Percentiles rank a stretch among this genome's conserved stretches.
phyloP scores from a whole-genome alignment of 192 early-diverging fungal genomes.

The Mortierella antarctica region DNA sequence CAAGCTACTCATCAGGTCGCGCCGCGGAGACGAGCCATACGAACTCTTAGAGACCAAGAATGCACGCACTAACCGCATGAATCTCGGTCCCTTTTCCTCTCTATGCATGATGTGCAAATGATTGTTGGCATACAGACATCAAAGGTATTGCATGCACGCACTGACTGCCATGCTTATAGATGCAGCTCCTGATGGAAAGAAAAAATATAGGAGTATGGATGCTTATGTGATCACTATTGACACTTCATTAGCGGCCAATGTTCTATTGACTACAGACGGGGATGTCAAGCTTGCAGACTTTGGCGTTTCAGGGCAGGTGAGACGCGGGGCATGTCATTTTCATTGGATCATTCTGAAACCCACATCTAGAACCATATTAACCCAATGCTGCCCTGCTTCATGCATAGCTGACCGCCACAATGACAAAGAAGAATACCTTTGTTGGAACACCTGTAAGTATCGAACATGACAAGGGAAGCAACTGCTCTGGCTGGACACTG shows the following conservation, averaged over 20 bases:
- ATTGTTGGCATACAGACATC: constrained; percentile 73
- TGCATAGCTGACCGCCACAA: constrained; percentile 78
- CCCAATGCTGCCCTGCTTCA: no score
- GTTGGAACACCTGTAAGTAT: constrained; percentile 89
- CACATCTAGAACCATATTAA: no score
- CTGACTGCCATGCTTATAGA: constrained; percentile 3
- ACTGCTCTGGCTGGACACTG: no score
- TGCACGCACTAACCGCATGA: background rate
- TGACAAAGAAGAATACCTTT: constrained; percentile 97
- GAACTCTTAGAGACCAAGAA: background rate
- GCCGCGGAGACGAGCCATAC: background rate
- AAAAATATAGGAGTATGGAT: constrained; percentile 1
- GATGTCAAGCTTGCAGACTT: constrained; percentile 98
- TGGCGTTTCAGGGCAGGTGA: constrained; percentile 94
- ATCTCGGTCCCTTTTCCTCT: background rate
- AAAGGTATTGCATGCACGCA: constrained; percentile 68
- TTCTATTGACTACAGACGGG: constrained; percentile 77
- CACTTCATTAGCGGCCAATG: constrained; percentile 74
- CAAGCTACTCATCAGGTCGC: background rate
- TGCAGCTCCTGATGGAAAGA: background rate
- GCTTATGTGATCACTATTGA: background rate
- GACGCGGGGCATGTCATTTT: background rate
- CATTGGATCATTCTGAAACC: no score
- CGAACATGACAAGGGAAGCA: no score
- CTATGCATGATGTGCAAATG: constrained; percentile 9